Base-by-base conservation (phyloP, 2,329 filamentous ascomycete species). In the Nothophaeocryptopus gaeumannii region DNA sequence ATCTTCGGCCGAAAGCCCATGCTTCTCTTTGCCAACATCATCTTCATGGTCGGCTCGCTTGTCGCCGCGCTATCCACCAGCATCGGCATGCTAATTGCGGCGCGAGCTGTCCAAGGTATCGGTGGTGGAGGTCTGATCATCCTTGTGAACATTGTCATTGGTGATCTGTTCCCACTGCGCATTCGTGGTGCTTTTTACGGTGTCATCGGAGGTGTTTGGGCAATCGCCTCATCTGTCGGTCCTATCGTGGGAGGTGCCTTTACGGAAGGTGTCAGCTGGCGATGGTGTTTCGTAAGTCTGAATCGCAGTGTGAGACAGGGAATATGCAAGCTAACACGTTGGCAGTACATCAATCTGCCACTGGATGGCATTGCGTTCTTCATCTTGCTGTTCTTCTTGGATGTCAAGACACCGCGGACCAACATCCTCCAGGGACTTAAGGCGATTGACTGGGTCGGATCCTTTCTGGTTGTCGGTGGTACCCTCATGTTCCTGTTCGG, bases 401-500 rank as follows among this genome's bases (percentile, higher is more conserved):
- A 86, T 59, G 67, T 88, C n/a, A 78, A 85, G 45, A 85, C 81
- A 3, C 84, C 85, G 0, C 77, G 75, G 32, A 88, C 85, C 0
- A 79, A 83, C 0, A 66, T 88, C 2, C 68, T 72, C 51, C 72
- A 80, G 34, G 85, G 85, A 0, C 69, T 88, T 8, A 80, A 79
- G 53, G 81, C 81, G 0, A 81, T 85, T 53, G 82, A 85, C 66
- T 85, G 82, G 82, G 59, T 80, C 5, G 87, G 86, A 1, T 82
- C 79, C 1, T 46, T 85, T 9, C 72, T 79, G 29, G 81, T 95
- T 64, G 79, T 91, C 16, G 86, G 86, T 36, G 88, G 85, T 14
- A 91, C 88, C 0, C 75, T 95, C 14, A 92, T 95, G 88, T 77
- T 95, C 57, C 80, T 96, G 3, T 82, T 96, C 36, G 91, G 89